Base-by-base conservation (phyloP, 306 rosid genomes). In the Vicia faba region DNA sequence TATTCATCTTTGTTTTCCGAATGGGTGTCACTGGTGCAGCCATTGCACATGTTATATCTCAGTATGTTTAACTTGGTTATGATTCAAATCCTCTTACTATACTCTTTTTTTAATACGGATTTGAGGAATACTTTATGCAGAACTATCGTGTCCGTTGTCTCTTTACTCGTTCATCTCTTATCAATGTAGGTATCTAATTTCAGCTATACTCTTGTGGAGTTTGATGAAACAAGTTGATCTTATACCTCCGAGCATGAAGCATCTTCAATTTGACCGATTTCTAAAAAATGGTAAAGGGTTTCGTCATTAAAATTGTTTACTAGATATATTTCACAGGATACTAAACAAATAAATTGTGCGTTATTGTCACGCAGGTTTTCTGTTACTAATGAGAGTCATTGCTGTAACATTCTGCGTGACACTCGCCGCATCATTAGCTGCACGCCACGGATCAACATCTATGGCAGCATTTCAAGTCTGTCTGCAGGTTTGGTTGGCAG, bases 381-480 rank as follows among this genome's bases (percentile, higher is more conserved):
- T 92, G 12, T 76, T 92, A 74, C 78, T 92, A 67, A 81, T 86
- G 98, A 87, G 98, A 74, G 96, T 92, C 72, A 72, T 92, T 39
- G 98, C 98, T 7, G 98, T 80, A 60, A 92, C 98, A 60, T 89
- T 92, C 82, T 89, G 98, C 43, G 98, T 92, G 85, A 92, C 98
- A 0, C 81, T 92, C 62, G 84, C 96, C 36, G 96, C 96, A 23
- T 92, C 98, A 5, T 72, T 92, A 77, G 91, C 98, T 64, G 98
- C 98, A 61, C 88, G 93, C 13, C 83, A 80, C 43, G 98, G 98
- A 57, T 1, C 98, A 12, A 89, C 89, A 46, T 81, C 91, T 38
- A 92, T 92, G 98, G 98, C 98, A 23, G 98, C 98, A 57, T 92
- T 89, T 83, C 98, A 92, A 79, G 91, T 92, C 58, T 92, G 96